Conservation (phyloP, 1,284 basidiomycete species). For the Tilletia setariae region DNA sequence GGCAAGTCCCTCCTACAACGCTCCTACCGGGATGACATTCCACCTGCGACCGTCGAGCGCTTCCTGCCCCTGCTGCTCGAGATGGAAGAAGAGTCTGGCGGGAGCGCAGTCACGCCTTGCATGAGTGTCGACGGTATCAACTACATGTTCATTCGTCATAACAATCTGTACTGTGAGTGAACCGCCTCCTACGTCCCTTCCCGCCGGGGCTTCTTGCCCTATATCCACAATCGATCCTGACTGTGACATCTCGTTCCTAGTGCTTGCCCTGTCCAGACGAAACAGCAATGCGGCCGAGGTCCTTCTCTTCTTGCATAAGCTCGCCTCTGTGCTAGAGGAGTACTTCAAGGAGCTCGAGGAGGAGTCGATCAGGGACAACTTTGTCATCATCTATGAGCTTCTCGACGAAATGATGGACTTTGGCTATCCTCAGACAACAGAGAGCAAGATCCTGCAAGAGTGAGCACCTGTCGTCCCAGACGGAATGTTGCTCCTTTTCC, state of each 20-base stretch:
- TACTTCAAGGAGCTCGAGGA: constrained; percentile 99
- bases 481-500: too few species aligned
- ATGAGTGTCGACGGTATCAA: constrained; percentile 74
- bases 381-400: constrained; percentile 89
- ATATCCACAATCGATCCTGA: neutral
- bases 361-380: constrained; percentile 97
- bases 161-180: constrained; percentile 84
- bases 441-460: constrained; percentile 98
- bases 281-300: constrained; percentile 96
- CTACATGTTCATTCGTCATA: constrained; percentile 97
- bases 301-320: constrained; percentile 91
- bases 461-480: constrained; percentile 76
- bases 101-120: constrained; percentile 73
- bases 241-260: constrained; percentile 57
- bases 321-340: constrained; percentile 74
- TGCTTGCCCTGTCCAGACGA: constrained; percentile 89
- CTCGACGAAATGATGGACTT: constrained; percentile 99
- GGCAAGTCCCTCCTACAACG: constrained; percentile 97
- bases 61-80: constrained; percentile 94
- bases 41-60: constrained; percentile 79
- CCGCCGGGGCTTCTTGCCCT: constrained; percentile 1
- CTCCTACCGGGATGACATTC: constrained; percentile 95
- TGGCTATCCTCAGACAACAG: constrained; percentile 97
- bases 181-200: neutral
- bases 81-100: constrained; percentile 91